Conservation (phyloP, 2,329 filamentous ascomycete genomes). For the Aspergillus nomiae region DNA sequence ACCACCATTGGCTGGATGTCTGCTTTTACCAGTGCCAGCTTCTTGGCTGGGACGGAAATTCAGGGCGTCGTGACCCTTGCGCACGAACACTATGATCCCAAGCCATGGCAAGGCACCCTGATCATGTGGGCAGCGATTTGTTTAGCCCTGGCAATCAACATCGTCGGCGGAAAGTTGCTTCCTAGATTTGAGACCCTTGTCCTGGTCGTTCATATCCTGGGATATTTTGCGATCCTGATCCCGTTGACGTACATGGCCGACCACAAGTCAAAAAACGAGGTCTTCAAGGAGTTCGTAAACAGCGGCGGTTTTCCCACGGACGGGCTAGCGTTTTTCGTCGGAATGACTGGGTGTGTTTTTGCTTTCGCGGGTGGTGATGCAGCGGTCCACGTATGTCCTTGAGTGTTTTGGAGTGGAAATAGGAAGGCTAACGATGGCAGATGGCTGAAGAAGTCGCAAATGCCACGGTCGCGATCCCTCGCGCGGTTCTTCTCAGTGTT, state of each 20-base stretch:
- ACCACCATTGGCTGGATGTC: constrained; percentile 47
- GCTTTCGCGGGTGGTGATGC: constrained; percentile 41
- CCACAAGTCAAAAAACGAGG: constrained; percentile 41
- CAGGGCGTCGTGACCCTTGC: constrained; percentile 43
- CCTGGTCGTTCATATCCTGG: constrained; percentile 53
- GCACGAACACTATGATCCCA: constrained; percentile 36
- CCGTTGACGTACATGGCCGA: constrained; percentile 48
- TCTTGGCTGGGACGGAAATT: constrained; percentile 36
- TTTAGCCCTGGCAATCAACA: constrained; percentile 47
- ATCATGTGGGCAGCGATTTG: constrained; percentile 48
- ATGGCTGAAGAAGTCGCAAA: constrained; percentile 46
- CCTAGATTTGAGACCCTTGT: constrained; percentile 53
- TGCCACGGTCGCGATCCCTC: constrained; percentile 38
- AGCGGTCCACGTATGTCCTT: constrained; percentile 39
- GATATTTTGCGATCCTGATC: constrained; percentile 56
- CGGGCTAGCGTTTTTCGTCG: constrained; percentile 43
- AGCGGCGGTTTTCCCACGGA: constrained; percentile 47
- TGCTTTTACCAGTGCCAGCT: constrained; percentile 39
- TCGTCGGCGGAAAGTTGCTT: constrained; percentile 44
- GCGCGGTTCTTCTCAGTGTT: constrained; percentile 39
- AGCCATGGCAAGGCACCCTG: constrained; percentile 54
- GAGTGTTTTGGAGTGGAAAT: background rate
- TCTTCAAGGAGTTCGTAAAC: constrained; percentile 54
- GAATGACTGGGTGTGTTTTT: constrained; percentile 39
- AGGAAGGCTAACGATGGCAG: constrained; percentile 8